These are phyloP conservation scores for Lolium multiflorum DNA, from an alignment of 176 grass and related monocot species.

Conservation along the genomic window DNA sequence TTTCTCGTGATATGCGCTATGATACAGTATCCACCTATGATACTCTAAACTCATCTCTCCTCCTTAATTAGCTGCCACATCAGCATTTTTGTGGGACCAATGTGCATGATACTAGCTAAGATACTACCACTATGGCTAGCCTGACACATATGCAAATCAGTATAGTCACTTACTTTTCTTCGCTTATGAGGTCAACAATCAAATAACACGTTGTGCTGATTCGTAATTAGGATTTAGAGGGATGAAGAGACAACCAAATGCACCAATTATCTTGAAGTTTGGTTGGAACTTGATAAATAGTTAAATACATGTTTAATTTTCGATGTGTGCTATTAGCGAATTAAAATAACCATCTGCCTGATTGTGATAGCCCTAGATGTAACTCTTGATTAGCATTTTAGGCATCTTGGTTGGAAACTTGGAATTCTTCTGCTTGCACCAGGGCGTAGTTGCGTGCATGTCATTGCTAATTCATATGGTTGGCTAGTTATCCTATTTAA, in stretches of 20 bases:
- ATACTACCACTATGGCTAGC: no score
- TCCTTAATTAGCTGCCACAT: no score
- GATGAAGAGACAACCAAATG: conserved; percentile 35
- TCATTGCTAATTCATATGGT: conserved; percentile 41
- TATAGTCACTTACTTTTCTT: background rate
- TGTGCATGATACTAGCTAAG: no score
- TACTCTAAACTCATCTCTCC: no score
- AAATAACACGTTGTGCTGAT: background rate
- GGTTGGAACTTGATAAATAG: background rate
- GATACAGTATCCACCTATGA: no score
- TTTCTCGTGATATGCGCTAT: no score
- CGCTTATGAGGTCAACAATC: conserved; percentile 11
- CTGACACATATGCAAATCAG: background rate
- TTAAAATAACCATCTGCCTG: background rate
- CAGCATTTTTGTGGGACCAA: no score
- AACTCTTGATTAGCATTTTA: conserved; percentile 25
- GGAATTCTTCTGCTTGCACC: conserved; percentile 22
- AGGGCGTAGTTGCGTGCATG: conserved; percentile 50
- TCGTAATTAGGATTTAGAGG: conserved; percentile 18
- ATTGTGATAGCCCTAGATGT: conserved; percentile 26
- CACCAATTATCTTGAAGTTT: background rate
- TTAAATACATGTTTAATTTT: conserved; percentile 18
- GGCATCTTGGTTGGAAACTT: conserved; percentile 1
- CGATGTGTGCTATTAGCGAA: background rate
- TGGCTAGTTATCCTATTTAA: conserved; percentile 31